A percentile compares a stretch with the other conserved stretches of the same genome.
phyloP scores from a whole-genome alignment of 2,329 filamentous ascomycete species.

The Cladophialophora exuberans region DNA sequence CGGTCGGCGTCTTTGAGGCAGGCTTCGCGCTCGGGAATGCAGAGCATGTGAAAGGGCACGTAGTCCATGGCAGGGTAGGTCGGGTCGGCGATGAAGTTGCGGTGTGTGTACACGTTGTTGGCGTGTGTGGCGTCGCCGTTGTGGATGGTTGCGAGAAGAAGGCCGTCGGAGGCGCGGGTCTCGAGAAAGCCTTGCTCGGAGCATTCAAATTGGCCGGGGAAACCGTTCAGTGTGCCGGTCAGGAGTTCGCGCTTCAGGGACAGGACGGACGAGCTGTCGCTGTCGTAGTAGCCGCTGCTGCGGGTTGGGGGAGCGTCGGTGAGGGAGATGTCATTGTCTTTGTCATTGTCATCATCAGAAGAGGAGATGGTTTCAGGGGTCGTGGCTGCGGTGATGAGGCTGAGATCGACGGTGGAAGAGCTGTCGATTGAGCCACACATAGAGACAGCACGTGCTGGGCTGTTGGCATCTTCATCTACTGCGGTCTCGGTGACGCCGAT shows the following conservation, averaged over 20 bases:
- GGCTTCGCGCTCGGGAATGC: slow-evolving; percentile 13
- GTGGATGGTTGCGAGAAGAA: slow-evolving; percentile 2
- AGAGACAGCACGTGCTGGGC: slow-evolving; percentile 15
- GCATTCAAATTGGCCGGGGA: slow-evolving; percentile 25
- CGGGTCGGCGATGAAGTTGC: slow-evolving; percentile 24
- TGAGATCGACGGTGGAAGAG: not conserved
- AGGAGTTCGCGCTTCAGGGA: slow-evolving; percentile 8
- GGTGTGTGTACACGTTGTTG: slow-evolving; percentile 26
- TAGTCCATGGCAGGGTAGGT: slow-evolving; percentile 19
- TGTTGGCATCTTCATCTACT: slow-evolving; percentile 9
- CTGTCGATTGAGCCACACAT: slow-evolving; percentile 13
- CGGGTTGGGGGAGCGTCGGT: slow-evolving; percentile 4
- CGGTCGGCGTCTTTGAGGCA: slow-evolving; percentile 19
- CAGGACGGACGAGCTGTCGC: not conserved
- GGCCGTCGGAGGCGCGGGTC: slow-evolving; percentile 6
- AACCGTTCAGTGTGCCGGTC: slow-evolving; percentile 11
- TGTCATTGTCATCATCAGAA: not conserved
- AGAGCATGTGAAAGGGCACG: slow-evolving; percentile 9
- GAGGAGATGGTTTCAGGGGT: not conserved
- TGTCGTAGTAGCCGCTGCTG: slow-evolving; percentile 1
- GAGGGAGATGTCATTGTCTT: not conserved
- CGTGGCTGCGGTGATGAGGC: not conserved
- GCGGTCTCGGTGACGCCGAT: slow-evolving; percentile 14
- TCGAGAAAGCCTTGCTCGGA: slow-evolving; percentile 19
- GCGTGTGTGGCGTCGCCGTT: slow-evolving; percentile 23